These are phyloP conservation scores for Tetrahymena borealis DNA, from an alignment of 73 alveolate genomes.

Conservation along the genomic window DNA sequence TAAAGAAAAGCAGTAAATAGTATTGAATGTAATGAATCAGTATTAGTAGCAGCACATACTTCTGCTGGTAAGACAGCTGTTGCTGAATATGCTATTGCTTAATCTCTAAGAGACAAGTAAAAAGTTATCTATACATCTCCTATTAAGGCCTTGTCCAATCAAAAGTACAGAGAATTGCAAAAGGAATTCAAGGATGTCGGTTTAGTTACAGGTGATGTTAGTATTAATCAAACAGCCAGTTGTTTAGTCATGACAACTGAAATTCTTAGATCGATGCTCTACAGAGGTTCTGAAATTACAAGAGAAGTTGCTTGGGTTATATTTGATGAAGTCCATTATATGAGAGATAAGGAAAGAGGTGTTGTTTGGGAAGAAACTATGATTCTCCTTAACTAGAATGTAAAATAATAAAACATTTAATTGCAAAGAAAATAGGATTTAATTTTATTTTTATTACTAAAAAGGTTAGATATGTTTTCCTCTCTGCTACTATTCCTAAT, in stretches of 20 bases:
- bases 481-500: slow-evolving; percentile 99
- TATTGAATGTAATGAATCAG: slow-evolving; percentile 92
- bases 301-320: slow-evolving; percentile 99
- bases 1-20: slow-evolving; percentile 91
- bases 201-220: slow-evolving; percentile 99
- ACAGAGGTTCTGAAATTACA: slow-evolving; percentile 97
- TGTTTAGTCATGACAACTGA: slow-evolving; percentile 99
- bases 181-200: slow-evolving; percentile 99
- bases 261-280: slow-evolving; percentile 98
- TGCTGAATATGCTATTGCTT: slow-evolving; percentile 99
- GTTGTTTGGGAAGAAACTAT: slow-evolving; percentile 99
- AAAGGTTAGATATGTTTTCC: slow-evolving; percentile 90
- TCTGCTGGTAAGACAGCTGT: slow-evolving; percentile 99
- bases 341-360: slow-evolving; percentile 99
- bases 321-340: slow-evolving; percentile 99
- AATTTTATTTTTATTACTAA: slow-evolving; percentile 28
- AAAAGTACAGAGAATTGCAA: slow-evolving; percentile 97
- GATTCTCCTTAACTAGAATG: slow-evolving; percentile 65
- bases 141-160: slow-evolving; percentile 98
- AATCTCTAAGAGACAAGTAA: slow-evolving; percentile 90
- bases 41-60: slow-evolving; percentile 99
- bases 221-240: slow-evolving; percentile 91
- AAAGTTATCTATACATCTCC: slow-evolving; percentile 99
- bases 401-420: not conserved
- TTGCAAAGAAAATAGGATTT: not conserved